phyloP scores from a whole-genome alignment of 352 stramenopile genomes.

The Phytophthora cryptogea region DNA sequence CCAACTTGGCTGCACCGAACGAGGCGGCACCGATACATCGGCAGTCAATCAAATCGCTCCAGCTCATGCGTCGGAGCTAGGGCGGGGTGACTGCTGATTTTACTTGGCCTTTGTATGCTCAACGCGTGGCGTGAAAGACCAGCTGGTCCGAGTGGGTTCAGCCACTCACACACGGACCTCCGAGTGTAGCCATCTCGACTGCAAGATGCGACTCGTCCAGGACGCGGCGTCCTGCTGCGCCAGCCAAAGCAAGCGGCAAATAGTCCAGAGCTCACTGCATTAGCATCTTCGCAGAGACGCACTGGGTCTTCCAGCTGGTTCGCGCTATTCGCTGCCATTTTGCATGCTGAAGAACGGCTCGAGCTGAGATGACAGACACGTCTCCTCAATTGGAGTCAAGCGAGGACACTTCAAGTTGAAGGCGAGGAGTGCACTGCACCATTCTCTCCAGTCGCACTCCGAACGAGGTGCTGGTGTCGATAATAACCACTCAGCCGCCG shows the following conservation, averaged over 20 bases:
- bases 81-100: slow-evolving; percentile 28
- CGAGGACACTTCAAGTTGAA: slow-evolving; percentile 16
- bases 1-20: slow-evolving; percentile 15
- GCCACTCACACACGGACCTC: background rate
- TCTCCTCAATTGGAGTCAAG: slow-evolving; percentile 2
- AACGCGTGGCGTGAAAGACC: slow-evolving; percentile 26
- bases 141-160: slow-evolving; percentile 27
- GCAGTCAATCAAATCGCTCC: slow-evolving; percentile 39
- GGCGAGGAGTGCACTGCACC: background rate
- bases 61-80: slow-evolving; percentile 28
- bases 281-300: background rate
- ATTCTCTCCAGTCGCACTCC: background rate
- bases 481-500: background rate
- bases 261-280: background rate
- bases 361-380: background rate
- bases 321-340: background rate
- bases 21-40: slow-evolving; percentile 18
- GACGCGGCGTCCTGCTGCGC: background rate
- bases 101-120: slow-evolving; percentile 27
- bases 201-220: background rate
- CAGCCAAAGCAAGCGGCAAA: background rate
- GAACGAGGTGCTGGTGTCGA: background rate
- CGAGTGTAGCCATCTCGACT: slow-evolving; percentile 2
- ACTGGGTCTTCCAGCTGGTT: background rate
- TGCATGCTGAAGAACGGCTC: slow-evolving; percentile 2